A percentile compares a stretch with the other conserved stretches of the same genome.
These are phyloP conservation scores for Podospora pseudoanserina DNA, from an alignment of 495 filamentous ascomycete species.

Conservation along the genomic window DNA sequence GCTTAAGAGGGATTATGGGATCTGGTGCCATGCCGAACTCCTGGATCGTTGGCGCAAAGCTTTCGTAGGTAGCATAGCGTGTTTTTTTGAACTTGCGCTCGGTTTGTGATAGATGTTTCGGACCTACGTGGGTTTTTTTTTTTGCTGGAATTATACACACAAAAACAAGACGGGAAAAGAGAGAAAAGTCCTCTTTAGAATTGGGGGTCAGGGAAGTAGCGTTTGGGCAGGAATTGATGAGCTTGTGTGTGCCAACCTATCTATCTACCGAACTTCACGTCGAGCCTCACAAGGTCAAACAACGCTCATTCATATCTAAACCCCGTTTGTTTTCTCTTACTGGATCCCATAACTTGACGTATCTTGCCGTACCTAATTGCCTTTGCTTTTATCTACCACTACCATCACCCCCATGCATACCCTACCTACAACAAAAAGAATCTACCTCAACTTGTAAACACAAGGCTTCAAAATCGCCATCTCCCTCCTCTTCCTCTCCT, in stretches of 20 bases:
- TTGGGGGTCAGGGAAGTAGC: neutral
- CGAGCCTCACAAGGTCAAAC: too few relatives aligned
- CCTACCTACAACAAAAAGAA: too few relatives aligned
- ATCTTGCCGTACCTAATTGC: too few relatives aligned
- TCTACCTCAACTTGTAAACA: constrained; percentile 85
- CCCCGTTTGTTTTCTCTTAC: too few relatives aligned
- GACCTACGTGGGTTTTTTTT: neutral
- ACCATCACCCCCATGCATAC: too few relatives aligned
- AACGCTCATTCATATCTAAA: too few relatives aligned
- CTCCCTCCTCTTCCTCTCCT: constrained; percentile 53
- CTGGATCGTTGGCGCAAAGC: neutral
- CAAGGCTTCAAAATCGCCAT: constrained; percentile 85
- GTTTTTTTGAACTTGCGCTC: neutral
- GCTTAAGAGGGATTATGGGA: constrained; percentile 14
- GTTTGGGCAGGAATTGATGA: neutral
- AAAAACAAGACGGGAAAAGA: neutral
- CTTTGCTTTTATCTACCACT: too few relatives aligned
- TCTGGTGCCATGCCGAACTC: neutral
- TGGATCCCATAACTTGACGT: too few relatives aligned
- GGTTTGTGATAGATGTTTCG: neutral
- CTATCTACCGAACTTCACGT: neutral
- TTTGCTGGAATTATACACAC: neutral
- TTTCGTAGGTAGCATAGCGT: neutral
- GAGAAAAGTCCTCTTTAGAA: neutral
- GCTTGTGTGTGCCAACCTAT: neutral